Evolutionary conservation across 805 yeast genomes (phyloP), one percentile per base, ranked within the genome.

Genomic region (Ogataea siamensis): DNA sequence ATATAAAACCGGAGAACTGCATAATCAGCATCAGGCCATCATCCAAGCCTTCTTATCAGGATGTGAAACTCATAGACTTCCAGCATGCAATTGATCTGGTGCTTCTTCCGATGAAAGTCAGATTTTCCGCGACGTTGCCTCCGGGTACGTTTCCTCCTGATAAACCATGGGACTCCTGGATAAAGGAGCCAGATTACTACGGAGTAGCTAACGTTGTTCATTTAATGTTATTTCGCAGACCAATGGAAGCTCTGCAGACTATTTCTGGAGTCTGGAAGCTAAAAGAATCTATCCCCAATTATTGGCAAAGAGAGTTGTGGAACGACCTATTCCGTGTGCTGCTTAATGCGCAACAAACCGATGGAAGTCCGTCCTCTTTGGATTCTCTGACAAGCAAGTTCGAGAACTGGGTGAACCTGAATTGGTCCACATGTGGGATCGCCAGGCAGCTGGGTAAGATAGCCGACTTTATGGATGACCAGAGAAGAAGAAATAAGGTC

Each of bases 1-100:
- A 88, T 56, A 59, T 88, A 37, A 85, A 83, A 54, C 82, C 95
- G 0, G 95, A 85, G 46, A 88, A 87, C 55, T 84, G 93, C 47
- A 83, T 88, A 94, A 54, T 87, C 3, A 62, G 64, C 11, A 40
- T 51, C 18, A 46, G 42, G 0, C 50, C 46, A 5, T 21, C 39
- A 5, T 33, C 31, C 5, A 43, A 31, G 24, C 40, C 51, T 3
- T 29, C 48, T 4, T 57, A 41, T 18, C 33, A 42, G 10, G 62
- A 57, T 31, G 8, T 57, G 1, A 30, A 39, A 0, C 55, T 88
- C 29, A 83, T 87, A 47, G 95, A 87, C 60, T 88, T 84, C 62
- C 94, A 94, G 3, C 69, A 89, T 46, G 78, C 91, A 0, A 73
- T 87, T 18, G 96, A 88, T 55, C 58, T 84, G 61, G 64, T 71